Evolutionary conservation across 306 rosid genomes (phyloP).

Genomic region (Prunus salicina): DNA sequence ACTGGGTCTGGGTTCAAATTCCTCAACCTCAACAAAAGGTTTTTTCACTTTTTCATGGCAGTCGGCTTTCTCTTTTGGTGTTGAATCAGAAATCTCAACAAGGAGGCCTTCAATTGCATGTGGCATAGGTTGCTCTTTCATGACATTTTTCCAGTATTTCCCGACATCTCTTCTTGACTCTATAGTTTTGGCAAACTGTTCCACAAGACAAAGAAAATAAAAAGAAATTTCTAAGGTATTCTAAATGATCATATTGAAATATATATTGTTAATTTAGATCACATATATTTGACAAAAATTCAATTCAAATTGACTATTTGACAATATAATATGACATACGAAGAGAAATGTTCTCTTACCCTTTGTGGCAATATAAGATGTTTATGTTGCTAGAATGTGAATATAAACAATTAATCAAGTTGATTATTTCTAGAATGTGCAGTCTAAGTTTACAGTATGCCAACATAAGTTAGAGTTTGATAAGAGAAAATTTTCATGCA

Average conservation of each 20-base stretch:
- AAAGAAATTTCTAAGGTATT: neutral
- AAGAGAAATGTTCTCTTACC: too few relatives aligned
- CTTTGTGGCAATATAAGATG: too few relatives aligned
- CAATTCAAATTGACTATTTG: too few relatives aligned
- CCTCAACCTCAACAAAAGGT: neutral
- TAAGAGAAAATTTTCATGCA: neutral
- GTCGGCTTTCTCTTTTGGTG: neutral
- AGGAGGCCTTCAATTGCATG: conserved; percentile 18
- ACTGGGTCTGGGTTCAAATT: conserved; percentile 25
- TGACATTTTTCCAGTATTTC: neutral
- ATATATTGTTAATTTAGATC: too few relatives aligned
- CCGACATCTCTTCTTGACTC: conserved; percentile 17
- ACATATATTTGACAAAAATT: too few relatives aligned
- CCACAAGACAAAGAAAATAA: neutral
- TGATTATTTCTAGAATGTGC: too few relatives aligned
- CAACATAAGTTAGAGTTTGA: too few relatives aligned
- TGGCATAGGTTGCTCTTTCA: conserved; percentile 18
- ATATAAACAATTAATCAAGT: too few relatives aligned
- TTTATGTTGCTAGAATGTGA: too few relatives aligned
- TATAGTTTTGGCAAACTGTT: neutral
- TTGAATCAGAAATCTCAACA: neutral
- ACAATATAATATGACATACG: too few relatives aligned
- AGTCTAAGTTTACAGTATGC: too few relatives aligned
- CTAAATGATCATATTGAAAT: neutral
- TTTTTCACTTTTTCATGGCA: conserved; percentile 3